Evolutionary conservation across 2,329 filamentous ascomycete species (phyloP), one percentile per base, ranked within the genome.

Genomic region (Teratosphaeria pseudoeucalypti): DNA sequence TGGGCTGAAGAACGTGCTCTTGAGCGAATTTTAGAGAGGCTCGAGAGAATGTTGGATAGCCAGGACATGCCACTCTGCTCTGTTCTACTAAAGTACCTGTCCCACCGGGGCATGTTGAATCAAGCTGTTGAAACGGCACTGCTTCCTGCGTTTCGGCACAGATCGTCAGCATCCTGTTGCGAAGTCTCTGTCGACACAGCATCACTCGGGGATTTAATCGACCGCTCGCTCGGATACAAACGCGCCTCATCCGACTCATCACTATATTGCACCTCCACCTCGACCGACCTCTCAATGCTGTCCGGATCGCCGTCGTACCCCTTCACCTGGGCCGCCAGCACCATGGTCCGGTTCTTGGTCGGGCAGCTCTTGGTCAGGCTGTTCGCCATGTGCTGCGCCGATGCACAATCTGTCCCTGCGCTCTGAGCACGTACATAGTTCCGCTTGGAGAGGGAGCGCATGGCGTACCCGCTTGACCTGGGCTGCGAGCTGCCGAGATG

Each of bases 1-100:
- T 1, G 75, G 63, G 49, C 74, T 95, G 75, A 92, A 92, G 79
- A 88, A 87, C 78, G 75, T 89, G 53, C 73, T 94, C 64, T 74
- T 75, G 58, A 74, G 75, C 56, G 81, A 86, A 67, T 79, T 27
- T 32, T 61, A 49, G 19, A n/a, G 23, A 49, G 19, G 5, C 6
- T 49, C 19, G n/a, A 23, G n/a, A 49, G 19, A 7, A 49, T 6
- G 43, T 49, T 23, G n/a, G n/a, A 11, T 23, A 49, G 16, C 43
- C 43, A 3, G 43, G 9, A 11, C 6, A 49, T 49, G 12, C 14
- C 37, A 43, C 43, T 49, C 43, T 49, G 43, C n/a, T 19, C 43
- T 5, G 9, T 49, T 10, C 19, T 49, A 16, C n/a, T 23, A n/a
- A 16, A 49, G 16, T 6, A 7, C 37, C 37, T 12, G 11, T 39